Conservation (phyloP, 1,139 yeast genomes). For the Sugiyamaella xylanicola region DNA sequence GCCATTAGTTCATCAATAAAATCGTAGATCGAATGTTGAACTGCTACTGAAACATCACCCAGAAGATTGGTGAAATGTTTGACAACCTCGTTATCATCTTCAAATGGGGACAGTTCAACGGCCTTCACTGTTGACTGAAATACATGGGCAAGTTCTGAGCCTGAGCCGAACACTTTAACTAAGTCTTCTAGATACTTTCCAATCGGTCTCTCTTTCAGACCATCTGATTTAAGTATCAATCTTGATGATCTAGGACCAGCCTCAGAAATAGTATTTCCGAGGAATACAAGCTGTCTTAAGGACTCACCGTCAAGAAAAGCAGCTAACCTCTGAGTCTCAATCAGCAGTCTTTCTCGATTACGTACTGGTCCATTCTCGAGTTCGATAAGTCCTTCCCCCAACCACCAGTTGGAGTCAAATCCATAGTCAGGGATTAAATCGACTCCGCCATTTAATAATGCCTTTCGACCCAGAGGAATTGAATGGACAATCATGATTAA, state of each 20-base stretch:
- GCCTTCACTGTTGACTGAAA: conserved; percentile 27
- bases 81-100: conserved; percentile 22
- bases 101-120: conserved; percentile 22
- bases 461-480: conserved; percentile 46
- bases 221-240: conserved; percentile 26
- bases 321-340: conserved; percentile 50
- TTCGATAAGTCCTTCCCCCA: conserved; percentile 38
- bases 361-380: conserved; percentile 24
- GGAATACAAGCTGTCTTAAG: conserved; percentile 46
- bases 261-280: conserved; percentile 39
- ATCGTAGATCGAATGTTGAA: conserved; percentile 33
- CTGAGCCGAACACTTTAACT: conserved; percentile 25
- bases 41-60: conserved; percentile 34
- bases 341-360: conserved; percentile 32
- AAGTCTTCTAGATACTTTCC: conserved; percentile 29
- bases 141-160: conserved; percentile 24
- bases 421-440: conserved; percentile 44
- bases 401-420: conserved; percentile 50
- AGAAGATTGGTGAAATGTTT: conserved; percentile 30
- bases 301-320: conserved; percentile 50
- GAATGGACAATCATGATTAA: conserved; percentile 48
- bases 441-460: conserved; percentile 41
- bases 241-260: conserved; percentile 35
- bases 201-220: conserved; percentile 31
- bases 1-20: conserved; percentile 37